These are phyloP conservation scores for Trichoderma hamatum DNA, from an alignment of 2,329 filamentous ascomycete species.

Conservation along the genomic window DNA sequence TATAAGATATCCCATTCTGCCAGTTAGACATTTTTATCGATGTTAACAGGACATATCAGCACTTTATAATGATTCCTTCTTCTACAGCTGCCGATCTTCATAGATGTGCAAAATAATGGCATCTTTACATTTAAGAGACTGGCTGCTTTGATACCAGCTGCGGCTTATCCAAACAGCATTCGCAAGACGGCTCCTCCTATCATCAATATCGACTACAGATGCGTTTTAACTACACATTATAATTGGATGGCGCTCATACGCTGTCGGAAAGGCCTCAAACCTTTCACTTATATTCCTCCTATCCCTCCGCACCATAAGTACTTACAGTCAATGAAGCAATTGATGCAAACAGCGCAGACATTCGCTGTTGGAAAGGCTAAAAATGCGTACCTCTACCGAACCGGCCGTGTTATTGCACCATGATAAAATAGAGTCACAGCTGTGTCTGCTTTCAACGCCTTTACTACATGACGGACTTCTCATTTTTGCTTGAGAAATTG, in stretches of 20 bases:
- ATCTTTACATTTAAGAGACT: no score
- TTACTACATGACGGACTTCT: neutral
- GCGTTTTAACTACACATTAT: neutral
- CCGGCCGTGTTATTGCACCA: neutral
- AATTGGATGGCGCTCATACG: no score
- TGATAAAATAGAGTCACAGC: neutral
- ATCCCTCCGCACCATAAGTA: no score
- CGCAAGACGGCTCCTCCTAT: neutral
- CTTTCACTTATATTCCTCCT: no score
- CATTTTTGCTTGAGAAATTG: neutral
- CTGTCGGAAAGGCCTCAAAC: no score
- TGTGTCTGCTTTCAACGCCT: neutral
- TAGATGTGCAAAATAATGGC: neutral
- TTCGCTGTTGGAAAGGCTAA: neutral
- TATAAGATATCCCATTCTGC: neutral
- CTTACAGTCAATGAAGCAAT: neutral
- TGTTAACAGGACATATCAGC: no score
- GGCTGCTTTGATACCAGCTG: neutral
- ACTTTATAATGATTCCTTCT: neutral
- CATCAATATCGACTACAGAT: neutral
- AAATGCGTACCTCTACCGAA: neutral
- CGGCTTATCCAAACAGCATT: neutral
- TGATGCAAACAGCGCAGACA: neutral
- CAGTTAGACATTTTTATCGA: neutral
- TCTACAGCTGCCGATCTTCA: neutral